These are phyloP conservation scores for Ustilaginoidea virens DNA, from an alignment of 2,329 filamentous ascomycete genomes.

Conservation along the genomic window DNA sequence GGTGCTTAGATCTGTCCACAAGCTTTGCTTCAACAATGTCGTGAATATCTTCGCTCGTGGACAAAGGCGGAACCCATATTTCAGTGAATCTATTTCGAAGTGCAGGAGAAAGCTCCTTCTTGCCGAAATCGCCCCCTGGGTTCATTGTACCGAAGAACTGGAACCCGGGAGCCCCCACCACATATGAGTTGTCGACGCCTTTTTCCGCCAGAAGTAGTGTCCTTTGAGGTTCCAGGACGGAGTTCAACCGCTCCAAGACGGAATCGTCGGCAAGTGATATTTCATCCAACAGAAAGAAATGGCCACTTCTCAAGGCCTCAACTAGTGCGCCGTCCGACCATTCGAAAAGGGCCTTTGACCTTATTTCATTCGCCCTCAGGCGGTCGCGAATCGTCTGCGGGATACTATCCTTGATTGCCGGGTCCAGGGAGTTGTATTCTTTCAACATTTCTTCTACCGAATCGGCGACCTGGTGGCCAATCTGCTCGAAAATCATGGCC, in stretches of 20 bases:
- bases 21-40: conserved; percentile 78
- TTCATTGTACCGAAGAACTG: conserved; percentile 99
- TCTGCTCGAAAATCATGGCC: conserved; percentile 23
- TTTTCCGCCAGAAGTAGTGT: conserved; percentile 88
- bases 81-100: conserved; percentile 94
- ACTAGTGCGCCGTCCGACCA: conserved; percentile 93
- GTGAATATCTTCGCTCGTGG: conserved; percentile 69
- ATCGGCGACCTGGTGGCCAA: too few species aligned
- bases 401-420: conserved; percentile 31
- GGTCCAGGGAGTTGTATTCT: conserved; percentile 34
- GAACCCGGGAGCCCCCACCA: conserved; percentile 64
- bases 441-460: conserved; percentile 43
- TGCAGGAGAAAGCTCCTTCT: conserved; percentile 90
- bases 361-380: conserved; percentile 34
- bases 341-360: conserved; percentile 79
- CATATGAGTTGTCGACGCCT: conserved; percentile 66
- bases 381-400: conserved; percentile 30
- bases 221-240: conserved; percentile 78
- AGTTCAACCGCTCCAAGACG: conserved; percentile 89
- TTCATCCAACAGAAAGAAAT: conserved; percentile 90
- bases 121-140: conserved; percentile 94
- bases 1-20: conserved; percentile 31
- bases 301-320: conserved; percentile 77
- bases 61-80: conserved; percentile 89
- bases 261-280: conserved; percentile 97